Base-by-base conservation (phyloP, 768 basidiomycete genomes). In the Mrakia hoshinonis region DNA sequence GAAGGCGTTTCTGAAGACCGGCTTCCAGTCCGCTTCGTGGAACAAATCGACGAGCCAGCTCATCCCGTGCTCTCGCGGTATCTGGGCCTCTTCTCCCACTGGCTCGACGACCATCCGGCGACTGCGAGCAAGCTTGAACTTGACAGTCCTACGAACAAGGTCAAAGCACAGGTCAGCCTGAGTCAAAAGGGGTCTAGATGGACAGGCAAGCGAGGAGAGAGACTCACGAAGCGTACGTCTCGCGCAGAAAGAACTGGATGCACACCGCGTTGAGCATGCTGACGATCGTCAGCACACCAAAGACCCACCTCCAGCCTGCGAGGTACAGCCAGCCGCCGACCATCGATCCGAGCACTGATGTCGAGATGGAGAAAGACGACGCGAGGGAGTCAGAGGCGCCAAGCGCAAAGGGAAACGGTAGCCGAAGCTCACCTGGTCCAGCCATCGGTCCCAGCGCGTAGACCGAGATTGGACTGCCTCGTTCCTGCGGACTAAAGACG, bases 381-480 rank as follows among this genome's bases (percentile, higher is more conserved):
- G 2, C n/a, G n/a, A n/a, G 43, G 4, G 20, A 55, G n/a, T 12
- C 29, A 20, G 31, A n/a, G n/a, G n/a, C n/a, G n/a, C n/a, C n/a
- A n/a, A n/a, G n/a, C n/a, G n/a, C n/a, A n/a, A n/a, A n/a, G n/a
- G n/a, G n/a, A n/a, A n/a, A n/a, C n/a, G n/a, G n/a, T n/a, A n/a
- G n/a, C n/a, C n/a, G n/a, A n/a, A n/a, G n/a, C 18, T 2, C 36
- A 31, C 46, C 64, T 36, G 54, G 68, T 39, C 70, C 72, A 20
- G 65, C 66, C 65, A 68, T 68, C 3, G 72, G 72, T 7, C 72
- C 72, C 5, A 63, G n/a, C 9, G 65, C 72, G 46, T 73, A 73
- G 31, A 73, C 61, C 10, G 24, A 31, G 39, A 73, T 55, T 15
- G 72, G 66, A 1, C 43, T 68, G 22, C 72, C 72, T 39, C 72